A percentile compares a stretch with the other conserved stretches of the same genome.
Evolutionary conservation across 306 rosid genomes (phyloP).

Genomic region (Quercus rubra): DNA sequence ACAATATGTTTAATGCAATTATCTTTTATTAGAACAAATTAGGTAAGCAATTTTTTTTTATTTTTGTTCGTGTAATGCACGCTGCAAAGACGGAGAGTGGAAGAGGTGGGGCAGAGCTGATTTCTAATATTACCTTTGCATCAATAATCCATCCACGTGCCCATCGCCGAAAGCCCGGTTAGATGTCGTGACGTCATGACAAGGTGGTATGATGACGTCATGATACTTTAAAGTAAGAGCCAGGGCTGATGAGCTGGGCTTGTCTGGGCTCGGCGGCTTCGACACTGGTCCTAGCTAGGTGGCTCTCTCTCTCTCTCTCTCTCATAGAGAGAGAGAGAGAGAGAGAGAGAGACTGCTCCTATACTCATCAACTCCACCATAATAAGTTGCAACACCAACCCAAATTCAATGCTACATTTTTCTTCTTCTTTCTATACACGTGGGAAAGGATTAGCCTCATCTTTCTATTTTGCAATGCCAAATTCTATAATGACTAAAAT

Average conservation of each 20-base stretch:
- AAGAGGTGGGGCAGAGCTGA: too few species aligned
- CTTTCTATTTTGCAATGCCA: not conserved
- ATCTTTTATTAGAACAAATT: too few species aligned
- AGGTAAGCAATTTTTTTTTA: too few species aligned
- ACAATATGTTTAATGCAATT: too few species aligned
- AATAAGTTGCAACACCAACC: not conserved
- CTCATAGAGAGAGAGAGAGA: too few species aligned
- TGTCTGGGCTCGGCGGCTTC: not conserved
- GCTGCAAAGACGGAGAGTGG: too few species aligned
- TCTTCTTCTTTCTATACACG: not conserved
- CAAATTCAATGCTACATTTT: not conserved
- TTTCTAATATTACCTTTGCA: too few species aligned
- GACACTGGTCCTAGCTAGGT: not conserved
- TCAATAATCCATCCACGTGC: slow-evolving; percentile 25
- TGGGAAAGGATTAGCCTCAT: not conserved
- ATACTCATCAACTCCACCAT: not conserved
- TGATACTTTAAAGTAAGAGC: not conserved
- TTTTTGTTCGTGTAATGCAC: too few species aligned
- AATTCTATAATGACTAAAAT: not conserved
- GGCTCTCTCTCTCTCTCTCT: not conserved
- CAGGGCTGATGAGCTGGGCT: not conserved
- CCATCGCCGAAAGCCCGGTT: not conserved
- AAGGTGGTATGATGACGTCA: not conserved
- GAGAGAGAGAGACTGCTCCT: not conserved
- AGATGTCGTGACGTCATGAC: slow-evolving; percentile 16